A percentile compares a stretch with the other conserved stretches of the same genome.
These are phyloP conservation scores for Lentinula detonsa DNA, from an alignment of 768 basidiomycete species.

Conservation along the genomic window DNA sequence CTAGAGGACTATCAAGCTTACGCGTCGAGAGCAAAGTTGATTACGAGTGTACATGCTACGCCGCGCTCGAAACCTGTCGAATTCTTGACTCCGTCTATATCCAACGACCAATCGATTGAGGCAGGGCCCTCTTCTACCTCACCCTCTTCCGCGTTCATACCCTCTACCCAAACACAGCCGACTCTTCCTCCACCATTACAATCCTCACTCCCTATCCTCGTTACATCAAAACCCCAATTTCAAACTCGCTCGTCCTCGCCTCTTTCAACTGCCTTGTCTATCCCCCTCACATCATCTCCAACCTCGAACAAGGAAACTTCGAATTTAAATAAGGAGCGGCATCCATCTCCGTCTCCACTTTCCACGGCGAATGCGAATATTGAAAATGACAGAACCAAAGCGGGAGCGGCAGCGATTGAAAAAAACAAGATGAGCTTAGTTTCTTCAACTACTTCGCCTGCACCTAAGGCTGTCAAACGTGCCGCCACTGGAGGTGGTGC, in stretches of 20 bases:
- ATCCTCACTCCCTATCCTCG: slow-evolving; percentile 18
- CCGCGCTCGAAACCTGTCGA: slow-evolving; percentile 69
- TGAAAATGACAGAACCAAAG: slow-evolving; percentile 26
- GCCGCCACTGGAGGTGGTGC: slow-evolving; percentile 46
- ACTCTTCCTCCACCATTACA: slow-evolving; percentile 20
- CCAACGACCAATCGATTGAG: not conserved
- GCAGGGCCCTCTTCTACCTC: slow-evolving; percentile 6
- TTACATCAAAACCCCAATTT: slow-evolving; percentile 16
- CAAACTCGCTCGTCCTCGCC: slow-evolving; percentile 35
- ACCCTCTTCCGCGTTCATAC: slow-evolving; percentile 13
- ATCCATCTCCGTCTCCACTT: slow-evolving; percentile 62
- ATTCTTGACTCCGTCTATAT: slow-evolving; percentile 46
- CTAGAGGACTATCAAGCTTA: slow-evolving; percentile 89
- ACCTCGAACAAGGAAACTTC: slow-evolving; percentile 28
- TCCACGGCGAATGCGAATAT: slow-evolving; percentile 70
- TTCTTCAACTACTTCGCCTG: slow-evolving; percentile 21
- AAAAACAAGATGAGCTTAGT: not conserved
- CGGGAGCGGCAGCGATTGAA: slow-evolving; percentile 19
- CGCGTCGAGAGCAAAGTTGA: slow-evolving; percentile 78
- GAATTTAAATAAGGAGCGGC: slow-evolving; percentile 46
- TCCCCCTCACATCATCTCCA: slow-evolving; percentile 34
- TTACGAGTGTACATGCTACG: slow-evolving; percentile 89
- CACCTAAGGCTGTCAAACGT: slow-evolving; percentile 65
- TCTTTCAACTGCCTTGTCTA: slow-evolving; percentile 37
- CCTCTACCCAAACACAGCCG: slow-evolving; percentile 18